These are phyloP conservation scores for Fraxinus floribunda DNA, from an alignment of 305 asterid species.

Conservation along the genomic window DNA sequence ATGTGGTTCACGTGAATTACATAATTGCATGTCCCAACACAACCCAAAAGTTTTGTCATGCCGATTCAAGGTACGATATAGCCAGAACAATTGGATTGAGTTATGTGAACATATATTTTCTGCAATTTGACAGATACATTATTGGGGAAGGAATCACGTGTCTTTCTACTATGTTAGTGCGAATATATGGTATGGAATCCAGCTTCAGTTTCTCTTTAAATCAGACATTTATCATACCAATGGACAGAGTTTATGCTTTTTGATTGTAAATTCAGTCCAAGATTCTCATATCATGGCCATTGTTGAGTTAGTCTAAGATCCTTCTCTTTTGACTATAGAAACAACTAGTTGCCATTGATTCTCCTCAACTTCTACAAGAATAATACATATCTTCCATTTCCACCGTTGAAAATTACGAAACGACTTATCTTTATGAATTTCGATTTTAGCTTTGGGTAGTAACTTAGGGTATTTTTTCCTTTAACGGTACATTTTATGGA, in stretches of 20 bases:
- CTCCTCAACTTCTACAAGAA: not conserved
- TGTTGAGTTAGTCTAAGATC: not conserved
- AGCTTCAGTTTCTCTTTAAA: not conserved
- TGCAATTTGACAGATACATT: not conserved
- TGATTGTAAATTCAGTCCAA: not conserved
- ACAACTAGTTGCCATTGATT: constrained; percentile 11
- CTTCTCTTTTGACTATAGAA: not conserved
- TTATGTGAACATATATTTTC: not conserved
- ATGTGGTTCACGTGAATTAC: not conserved
- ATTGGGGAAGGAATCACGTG: not conserved
- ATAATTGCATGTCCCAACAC: not conserved
- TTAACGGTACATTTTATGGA: not conserved
- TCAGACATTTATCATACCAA: not conserved
- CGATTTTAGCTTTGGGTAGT: not conserved
- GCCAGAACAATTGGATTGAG: not conserved
- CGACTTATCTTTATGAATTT: not conserved
- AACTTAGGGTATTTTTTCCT: not conserved
- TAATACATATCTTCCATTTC: constrained; percentile 1
- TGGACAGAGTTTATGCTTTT: not conserved
- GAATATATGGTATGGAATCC: not conserved
- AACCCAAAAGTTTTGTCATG: not conserved
- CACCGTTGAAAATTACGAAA: not conserved
- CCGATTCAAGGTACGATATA: not conserved
- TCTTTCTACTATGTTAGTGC: not conserved
- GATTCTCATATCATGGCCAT: constrained; percentile 3